A percentile compares a stretch with the other conserved stretches of the same genome.
These are phyloP conservation scores for Cupressus sempervirens DNA, from an alignment of 75 land plant species.

Conservation along the genomic window DNA sequence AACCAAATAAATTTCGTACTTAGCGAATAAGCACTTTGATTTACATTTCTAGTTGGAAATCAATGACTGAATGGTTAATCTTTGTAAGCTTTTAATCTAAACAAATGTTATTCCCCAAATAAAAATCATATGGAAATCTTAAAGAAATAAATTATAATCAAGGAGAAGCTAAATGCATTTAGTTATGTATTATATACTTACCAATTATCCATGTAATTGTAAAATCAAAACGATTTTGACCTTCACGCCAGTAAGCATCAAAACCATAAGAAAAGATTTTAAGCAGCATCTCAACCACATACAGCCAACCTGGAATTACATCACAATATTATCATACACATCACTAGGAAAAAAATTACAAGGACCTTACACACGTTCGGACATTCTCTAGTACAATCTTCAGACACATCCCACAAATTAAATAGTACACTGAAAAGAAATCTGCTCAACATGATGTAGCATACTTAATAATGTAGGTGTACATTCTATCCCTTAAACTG, in stretches of 20 bases:
- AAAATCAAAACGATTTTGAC: slow-evolving; percentile 84
- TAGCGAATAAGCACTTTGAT: neutral
- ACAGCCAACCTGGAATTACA: slow-evolving; percentile 68
- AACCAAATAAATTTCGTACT: neutral
- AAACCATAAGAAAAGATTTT: slow-evolving; percentile 70
- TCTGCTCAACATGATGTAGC: neutral
- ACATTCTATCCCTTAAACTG: neutral
- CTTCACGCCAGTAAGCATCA: slow-evolving; percentile 77
- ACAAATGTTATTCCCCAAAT: neutral
- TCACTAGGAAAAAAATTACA: neutral
- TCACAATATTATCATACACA: neutral
- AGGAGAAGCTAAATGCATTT: neutral
- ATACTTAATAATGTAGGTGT: neutral
- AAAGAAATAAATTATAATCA: neutral
- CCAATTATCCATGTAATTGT: slow-evolving; percentile 77
- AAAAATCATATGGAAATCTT: neutral
- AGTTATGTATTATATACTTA: slow-evolving; percentile 11
- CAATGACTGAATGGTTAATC: neutral
- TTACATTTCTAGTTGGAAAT: neutral
- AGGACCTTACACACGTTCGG: neutral
- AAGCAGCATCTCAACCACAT: slow-evolving; percentile 73
- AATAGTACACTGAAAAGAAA: neutral
- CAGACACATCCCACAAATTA: neutral
- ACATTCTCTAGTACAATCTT: too few species aligned
- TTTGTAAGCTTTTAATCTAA: neutral